Conservation (phyloP, 139 green algal species). For the Yamagishiella unicocca region DNA sequence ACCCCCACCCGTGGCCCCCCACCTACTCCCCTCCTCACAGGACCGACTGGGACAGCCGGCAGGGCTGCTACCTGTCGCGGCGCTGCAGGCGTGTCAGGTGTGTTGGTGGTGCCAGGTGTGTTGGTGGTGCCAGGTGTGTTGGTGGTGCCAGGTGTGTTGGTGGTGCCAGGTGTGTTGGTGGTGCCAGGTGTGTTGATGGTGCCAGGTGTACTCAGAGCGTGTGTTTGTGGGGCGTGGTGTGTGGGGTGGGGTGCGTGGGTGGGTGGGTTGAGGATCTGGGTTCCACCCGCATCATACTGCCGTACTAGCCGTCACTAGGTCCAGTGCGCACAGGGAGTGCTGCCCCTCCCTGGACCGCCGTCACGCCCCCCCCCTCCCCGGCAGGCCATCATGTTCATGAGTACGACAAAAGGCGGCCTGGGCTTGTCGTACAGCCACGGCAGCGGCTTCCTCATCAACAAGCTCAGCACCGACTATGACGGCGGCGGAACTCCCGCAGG, state of each 20-base stretch:
- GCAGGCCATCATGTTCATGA: slow-evolving; percentile 46
- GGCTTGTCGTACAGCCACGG: slow-evolving; percentile 47
- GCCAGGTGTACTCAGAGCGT: too few relatives aligned
- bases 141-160: neutral
- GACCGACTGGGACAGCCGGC: slow-evolving; percentile 32
- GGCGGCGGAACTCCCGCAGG: neutral
- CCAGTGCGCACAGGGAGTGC: too few relatives aligned
- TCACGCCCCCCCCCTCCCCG: too few relatives aligned
- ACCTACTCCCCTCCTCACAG: too few relatives aligned
- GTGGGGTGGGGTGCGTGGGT: neutral
- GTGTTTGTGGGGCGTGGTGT: neutral
- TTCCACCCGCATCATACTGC: too few relatives aligned
- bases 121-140: neutral
- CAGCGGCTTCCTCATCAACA: slow-evolving; percentile 44
- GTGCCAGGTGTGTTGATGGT: too few relatives aligned
- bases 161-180: too few relatives aligned
- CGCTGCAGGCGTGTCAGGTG: slow-evolving; percentile 42
- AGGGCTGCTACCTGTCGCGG: slow-evolving; percentile 32
- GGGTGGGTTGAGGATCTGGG: too few relatives aligned
- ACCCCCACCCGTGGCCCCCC: too few relatives aligned
- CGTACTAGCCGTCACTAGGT: too few relatives aligned
- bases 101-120: neutral
- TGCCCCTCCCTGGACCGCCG: too few relatives aligned
- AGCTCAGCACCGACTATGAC: slow-evolving; percentile 1
- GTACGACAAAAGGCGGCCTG: slow-evolving; percentile 38